Base-by-base conservation (phyloP, 2,329 filamentous ascomycete genomes). In the Penicillium brasilianum region DNA sequence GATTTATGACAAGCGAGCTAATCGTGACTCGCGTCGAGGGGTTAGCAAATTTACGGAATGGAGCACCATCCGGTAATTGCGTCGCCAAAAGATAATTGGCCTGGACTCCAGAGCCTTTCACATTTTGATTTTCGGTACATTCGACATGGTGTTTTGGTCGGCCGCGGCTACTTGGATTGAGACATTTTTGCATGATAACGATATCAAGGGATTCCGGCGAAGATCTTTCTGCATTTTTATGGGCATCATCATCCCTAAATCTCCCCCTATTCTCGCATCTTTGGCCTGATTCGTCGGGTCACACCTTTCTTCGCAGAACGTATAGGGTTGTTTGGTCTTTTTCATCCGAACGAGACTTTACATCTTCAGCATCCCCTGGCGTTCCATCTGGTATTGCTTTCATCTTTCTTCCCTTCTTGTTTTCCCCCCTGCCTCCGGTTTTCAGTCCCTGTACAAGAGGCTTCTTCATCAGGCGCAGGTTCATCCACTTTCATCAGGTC, bases 1-100 rank as follows among this genome's bases (percentile, higher is more conserved):
- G 60, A 90, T 95, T 2, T 99, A 99, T 79, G 92, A 91, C 62
- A 89, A 90, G 72, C 90, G 92, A 72, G 88, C 90, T 30, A 89
- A 90, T 28, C 84, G 87, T 61, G 82, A 83, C 58, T 84, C 88
- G 64, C 89, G 90, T 61, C 89, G 90, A 46, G 88, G 89, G 67
- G 86, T 76, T 57, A 80, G 88, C 54, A 85, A 85, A 66, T 82
- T 95, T 59, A 87, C 88, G 44, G 90, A 92, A 75, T 95, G 91
- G 90, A 90, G 90, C 54, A 88, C 93, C 57, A 97, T 97, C 71
- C 88, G 92, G 11, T 70, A 64, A 58, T 58, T 58, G 60, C 59
- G 49, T 50, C 49, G 49, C 58, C 49, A 55, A 34, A 54, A 43
- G 25, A 28, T 6, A 6, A 1, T 10, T 14, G 3, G 52, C 18